These are phyloP conservation scores for Inonotus hispidus DNA, from an alignment of 1,284 basidiomycete species.

Conservation along the genomic window DNA sequence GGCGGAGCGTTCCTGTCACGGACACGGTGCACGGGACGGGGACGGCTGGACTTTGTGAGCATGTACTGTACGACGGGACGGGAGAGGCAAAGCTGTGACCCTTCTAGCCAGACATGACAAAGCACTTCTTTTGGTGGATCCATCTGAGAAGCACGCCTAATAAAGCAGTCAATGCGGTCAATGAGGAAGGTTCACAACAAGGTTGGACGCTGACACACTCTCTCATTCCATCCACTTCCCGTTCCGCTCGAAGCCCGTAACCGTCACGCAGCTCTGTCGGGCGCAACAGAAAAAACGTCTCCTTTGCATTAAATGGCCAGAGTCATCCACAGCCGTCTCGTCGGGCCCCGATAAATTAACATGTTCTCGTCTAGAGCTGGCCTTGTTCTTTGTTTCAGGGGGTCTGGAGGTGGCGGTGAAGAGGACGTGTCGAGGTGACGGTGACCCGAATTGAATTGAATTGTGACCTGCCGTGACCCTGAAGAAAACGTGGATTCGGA, in stretches of 20 bases:
- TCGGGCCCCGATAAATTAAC: neutral
- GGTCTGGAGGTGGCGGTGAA: neutral
- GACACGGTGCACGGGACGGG: neutral
- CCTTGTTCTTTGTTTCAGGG: neutral
- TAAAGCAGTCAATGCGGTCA: neutral
- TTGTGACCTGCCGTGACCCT: neutral
- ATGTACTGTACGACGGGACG: no score
- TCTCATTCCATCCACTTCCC: neutral
- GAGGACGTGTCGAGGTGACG: neutral
- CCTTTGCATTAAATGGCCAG: no score
- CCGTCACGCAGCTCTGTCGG: no score
- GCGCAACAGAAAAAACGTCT: no score
- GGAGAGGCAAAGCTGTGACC: neutral
- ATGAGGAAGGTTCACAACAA: neutral
- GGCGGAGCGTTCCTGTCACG: neutral
- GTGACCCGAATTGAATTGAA: neutral
- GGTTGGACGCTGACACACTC: neutral
- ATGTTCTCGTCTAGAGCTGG: neutral
- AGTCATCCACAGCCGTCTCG: neutral
- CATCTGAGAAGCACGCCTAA: slow-evolving; percentile 7
- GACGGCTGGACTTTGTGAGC: no score
- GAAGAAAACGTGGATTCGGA: neutral
- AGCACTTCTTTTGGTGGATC: slow-evolving; percentile 7
- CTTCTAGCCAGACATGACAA: neutral
- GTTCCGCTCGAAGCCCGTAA: no score